Base-by-base conservation (phyloP, 225 moss, liverwort and hornwort species). In the Marchantia polymorpha region DNA sequence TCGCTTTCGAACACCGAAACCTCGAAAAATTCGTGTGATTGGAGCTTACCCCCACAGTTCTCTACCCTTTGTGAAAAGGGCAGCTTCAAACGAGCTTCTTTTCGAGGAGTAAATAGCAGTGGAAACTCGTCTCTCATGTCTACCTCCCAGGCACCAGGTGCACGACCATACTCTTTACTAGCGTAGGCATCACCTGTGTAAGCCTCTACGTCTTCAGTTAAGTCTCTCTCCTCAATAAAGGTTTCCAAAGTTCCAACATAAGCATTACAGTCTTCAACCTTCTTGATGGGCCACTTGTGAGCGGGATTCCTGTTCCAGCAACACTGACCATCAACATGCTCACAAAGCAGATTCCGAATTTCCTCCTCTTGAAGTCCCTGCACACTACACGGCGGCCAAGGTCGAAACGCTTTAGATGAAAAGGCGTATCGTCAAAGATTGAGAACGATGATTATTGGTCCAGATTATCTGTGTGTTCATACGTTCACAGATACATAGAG, bases 61-160 rank as follows among this genome's bases (percentile, higher is more conserved):
- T 87, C 85, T 22, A 93, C 84, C 76, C 81, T 84, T 82, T 92
- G 91, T 8, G 92, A 93, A n/a, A 81, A 83, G 53, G 97, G 91
- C 12, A 97, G 75, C 83, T 81, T 91, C 54, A 76, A 80, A 52
- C 75, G 83, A 72, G 87, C 88, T 82, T 89, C 77, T 83, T 97
- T 93, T 65, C 58, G 73, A 12, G 54, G 10, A 4, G 83, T n/a
- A 75, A 97, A 97, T 67, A 97, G 72, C 13, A 85, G 79, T 17
- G 94, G 93, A 69, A 97, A 97, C 58, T 94, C 94, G 58, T 90
- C 90, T 49, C 92, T 85, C 91, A 93, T 90, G 73, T 97, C 94
- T 14, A 97, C 91, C 86, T 97, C 94, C 97, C 92, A 97, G 0
- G 89, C 84, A 23, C 92, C 92, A 11, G 81, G 89, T 31, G 54